Base-by-base conservation (phyloP, 2,329 filamentous ascomycete species). In the Fusarium continuum region DNA sequence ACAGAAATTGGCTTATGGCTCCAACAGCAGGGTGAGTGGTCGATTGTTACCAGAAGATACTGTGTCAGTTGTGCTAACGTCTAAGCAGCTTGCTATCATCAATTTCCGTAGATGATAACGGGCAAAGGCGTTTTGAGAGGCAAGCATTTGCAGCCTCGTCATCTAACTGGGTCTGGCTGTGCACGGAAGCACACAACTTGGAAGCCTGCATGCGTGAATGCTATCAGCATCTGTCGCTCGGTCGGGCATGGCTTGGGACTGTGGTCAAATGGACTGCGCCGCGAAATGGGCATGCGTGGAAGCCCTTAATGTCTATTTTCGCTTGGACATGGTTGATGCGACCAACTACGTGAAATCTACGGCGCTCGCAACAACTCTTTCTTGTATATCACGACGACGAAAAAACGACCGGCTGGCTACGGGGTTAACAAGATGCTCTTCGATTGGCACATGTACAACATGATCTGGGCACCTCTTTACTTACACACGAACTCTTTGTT, bases 1-100 rank as follows among this genome's bases (percentile, higher is more conserved):
- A 6, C 82, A 85, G 61, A 87, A 85, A 67, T 76, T 89, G 54
- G 86, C 86, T 0, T 89, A 88, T 71, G 87, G 86, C 14, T 82
- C 84, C 6, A 88, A 87, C 67, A 88, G 82, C 67, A 78, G 83
- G 71, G 86, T 88, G 80, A 73, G 85, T 82, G 16, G 11, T 50
- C 16, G n/a, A 8, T 19, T 8, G 6, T n/a, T 17, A 7, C 14
- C n/a, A 13, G 22, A 19, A 20, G 13, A 16, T 14, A 16, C 7
- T 14, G 10, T 25, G 14, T 5, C 28, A 28, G 9, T 28, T 43
- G 2, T 48, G 22, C 68, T 71, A 50, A 71, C 48, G 19, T 44
- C 20, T 16, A 17, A 29, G 22, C 50, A 81, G 81, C 78, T 84
- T 65, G 82, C 82, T 28, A 76, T 84, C 29, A 83, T 84, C 56